These are phyloP conservation scores for Alternaria alternata DNA, from an alignment of 2,329 filamentous ascomycete species.

Conservation along the genomic window DNA sequence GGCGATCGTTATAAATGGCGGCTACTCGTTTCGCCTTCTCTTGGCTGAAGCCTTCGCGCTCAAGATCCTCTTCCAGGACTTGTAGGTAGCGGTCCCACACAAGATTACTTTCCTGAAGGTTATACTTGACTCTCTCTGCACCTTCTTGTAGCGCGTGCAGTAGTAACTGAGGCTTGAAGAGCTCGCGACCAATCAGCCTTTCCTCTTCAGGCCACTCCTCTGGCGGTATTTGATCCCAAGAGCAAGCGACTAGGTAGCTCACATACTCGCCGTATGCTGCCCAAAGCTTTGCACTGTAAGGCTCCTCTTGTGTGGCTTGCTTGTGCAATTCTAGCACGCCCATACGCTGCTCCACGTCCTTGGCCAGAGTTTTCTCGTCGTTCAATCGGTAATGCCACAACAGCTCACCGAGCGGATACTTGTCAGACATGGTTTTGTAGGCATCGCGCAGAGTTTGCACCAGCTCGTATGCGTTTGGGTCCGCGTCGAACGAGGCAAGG, in stretches of 20 bases:
- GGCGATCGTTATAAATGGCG: conserved; percentile 73
- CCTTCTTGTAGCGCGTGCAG: conserved; percentile 76
- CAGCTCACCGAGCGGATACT: conserved; percentile 77
- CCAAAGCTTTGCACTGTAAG: conserved; percentile 78
- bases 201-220: conserved; percentile 70
- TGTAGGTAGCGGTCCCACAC: conserved; percentile 83
- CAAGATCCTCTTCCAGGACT: conserved; percentile 73
- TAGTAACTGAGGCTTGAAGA: conserved; percentile 74
- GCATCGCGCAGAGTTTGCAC: conserved; percentile 58
- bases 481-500: conserved; percentile 37
- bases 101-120: conserved; percentile 77
- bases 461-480: conserved; percentile 55
- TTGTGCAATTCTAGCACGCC: conserved; percentile 76
- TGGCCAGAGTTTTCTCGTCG: conserved; percentile 70
- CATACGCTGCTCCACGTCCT: conserved; percentile 71
- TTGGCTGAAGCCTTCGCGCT: conserved; percentile 60
- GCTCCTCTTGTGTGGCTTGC: conserved; percentile 73
- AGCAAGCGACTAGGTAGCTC: conserved; percentile 72
- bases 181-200: conserved; percentile 70
- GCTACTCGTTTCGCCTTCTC: conserved; percentile 70
- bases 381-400: conserved; percentile 80
- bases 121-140: conserved; percentile 75
- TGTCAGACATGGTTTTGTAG: conserved; percentile 66
- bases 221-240: conserved; percentile 61
- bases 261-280: conserved; percentile 81